Base-by-base conservation (phyloP, 2,329 filamentous ascomycete species). In the Harringtonia aguacate region DNA sequence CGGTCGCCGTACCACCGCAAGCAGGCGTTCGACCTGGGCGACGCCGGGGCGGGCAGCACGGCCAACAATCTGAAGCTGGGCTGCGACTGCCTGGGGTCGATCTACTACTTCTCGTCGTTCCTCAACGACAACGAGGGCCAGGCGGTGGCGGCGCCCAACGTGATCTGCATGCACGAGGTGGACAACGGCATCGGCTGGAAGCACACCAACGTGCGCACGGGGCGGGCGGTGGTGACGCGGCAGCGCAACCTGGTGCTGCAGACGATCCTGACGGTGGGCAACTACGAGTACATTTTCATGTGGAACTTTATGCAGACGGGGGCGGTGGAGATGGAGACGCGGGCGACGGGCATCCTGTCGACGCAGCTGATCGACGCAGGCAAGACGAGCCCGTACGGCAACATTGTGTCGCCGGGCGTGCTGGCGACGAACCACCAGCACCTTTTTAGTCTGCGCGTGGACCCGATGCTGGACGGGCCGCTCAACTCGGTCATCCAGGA, bases 121-220 rank as follows among this genome's bases (percentile, higher is more conserved):
- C 63, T 77, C 10, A 66, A 72, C 0, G 66, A 66, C 0, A 58
- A 69, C 0, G 65, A 75, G 29, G 81, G 81, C 0, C 66, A 27
- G 10, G 49, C 68, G 2, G 67, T 75, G 0, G 62, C 61, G 15
- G 56, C 65, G 1, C 65, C 70, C 8, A 71, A 72, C 40, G 78
- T 78, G 2, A 64, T 84, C 34, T 85, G 81, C 48, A 64, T 84
- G 3, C 81, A 85, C 52, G 81, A 85, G 58, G 72, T 81, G 52
- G 81, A 85, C 54, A 73, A 76, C 49, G 81, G 81, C 2, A 80
- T 86, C 39, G 67, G 73, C 20, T 84, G 79, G 78, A 84, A 84
- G 56, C 81, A 84, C 60, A 72, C 79, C 15, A 82, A 84, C 59
- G 79, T 68, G 59, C 68, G 79, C 13, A 84, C 77, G 0, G 67